Percentiles rank a stretch among this genome's conserved stretches.
phyloP scores from a whole-genome alignment of 1,284 basidiomycete species.

The Albatrellus sp. region DNA sequence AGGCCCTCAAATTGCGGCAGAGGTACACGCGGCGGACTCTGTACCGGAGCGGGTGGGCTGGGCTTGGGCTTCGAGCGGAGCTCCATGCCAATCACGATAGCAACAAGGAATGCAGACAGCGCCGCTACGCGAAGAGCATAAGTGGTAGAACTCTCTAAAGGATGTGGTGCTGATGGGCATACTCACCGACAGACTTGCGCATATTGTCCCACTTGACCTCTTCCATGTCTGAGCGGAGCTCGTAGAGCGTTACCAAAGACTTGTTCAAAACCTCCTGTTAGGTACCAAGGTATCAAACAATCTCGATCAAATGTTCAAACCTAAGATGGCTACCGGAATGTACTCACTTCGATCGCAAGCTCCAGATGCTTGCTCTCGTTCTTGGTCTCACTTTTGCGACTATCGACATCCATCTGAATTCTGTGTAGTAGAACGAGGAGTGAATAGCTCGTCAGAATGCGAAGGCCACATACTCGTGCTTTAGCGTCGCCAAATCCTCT shows the following conservation, averaged over 20 bases:
- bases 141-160: background rate
- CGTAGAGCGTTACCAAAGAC: conserved; percentile 73
- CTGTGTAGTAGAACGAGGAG: conserved; percentile 23
- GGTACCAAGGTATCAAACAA: too few relatives aligned
- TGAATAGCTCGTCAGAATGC: background rate
- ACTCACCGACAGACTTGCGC: conserved; percentile 72
- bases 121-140: conserved; percentile 33
- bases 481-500: conserved; percentile 80
- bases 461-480: conserved; percentile 67
- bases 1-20: conserved; percentile 15
- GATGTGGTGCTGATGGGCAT: background rate
- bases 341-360: conserved; percentile 74
- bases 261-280: conserved; percentile 76
- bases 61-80: conserved; percentile 31
- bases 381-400: conserved; percentile 86
- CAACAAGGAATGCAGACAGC: conserved; percentile 48
- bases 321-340: background rate
- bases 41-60: conserved; percentile 19
- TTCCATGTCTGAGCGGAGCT: conserved; percentile 79
- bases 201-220: conserved; percentile 89
- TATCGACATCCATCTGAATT: conserved; percentile 94
- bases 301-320: conserved; percentile 1
- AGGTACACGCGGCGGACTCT: conserved; percentile 8
- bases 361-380: conserved; percentile 81
- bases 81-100: conserved; percentile 61